A percentile compares a stretch with the other conserved stretches of the same genome.
phyloP scores from a whole-genome alignment of 257 asterid species.

The Solanum okadae region DNA sequence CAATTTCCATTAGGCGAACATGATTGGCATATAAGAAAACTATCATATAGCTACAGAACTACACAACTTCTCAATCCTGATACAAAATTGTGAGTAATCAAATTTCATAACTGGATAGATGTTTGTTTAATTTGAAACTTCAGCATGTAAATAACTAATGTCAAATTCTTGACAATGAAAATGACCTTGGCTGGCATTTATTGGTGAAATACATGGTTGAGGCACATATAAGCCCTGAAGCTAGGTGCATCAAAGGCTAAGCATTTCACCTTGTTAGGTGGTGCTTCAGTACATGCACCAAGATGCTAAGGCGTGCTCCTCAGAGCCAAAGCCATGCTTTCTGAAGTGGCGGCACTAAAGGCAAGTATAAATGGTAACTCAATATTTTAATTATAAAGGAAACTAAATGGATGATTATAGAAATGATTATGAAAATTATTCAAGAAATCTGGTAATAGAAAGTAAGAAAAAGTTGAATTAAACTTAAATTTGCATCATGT shows the following conservation, averaged over 20 bases:
- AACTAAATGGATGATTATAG: not conserved
- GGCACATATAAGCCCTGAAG: not conserved
- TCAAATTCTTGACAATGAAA: not conserved
- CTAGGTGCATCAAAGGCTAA: not conserved
- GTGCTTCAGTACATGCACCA: not conserved
- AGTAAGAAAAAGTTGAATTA: not conserved
- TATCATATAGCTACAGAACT: not conserved
- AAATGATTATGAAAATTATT: not conserved
- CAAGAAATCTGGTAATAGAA: not conserved
- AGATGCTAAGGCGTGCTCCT: not conserved
- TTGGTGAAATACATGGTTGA: not conserved
- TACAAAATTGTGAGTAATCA: not conserved
- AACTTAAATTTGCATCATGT: not conserved
- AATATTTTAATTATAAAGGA: not conserved
- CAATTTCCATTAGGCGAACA: not conserved
- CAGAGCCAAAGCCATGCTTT: not conserved
- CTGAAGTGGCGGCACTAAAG: not conserved
- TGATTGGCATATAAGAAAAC: not conserved
- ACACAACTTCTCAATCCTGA: not conserved
- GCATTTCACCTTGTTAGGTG: not conserved
- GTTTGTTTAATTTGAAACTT: not conserved
- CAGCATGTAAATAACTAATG: not conserved
- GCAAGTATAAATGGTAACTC: not conserved
- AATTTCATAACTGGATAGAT: not conserved
- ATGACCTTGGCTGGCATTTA: not conserved